Conservation (phyloP, 2,329 filamentous ascomycete species). For the Neonectria faginata region DNA sequence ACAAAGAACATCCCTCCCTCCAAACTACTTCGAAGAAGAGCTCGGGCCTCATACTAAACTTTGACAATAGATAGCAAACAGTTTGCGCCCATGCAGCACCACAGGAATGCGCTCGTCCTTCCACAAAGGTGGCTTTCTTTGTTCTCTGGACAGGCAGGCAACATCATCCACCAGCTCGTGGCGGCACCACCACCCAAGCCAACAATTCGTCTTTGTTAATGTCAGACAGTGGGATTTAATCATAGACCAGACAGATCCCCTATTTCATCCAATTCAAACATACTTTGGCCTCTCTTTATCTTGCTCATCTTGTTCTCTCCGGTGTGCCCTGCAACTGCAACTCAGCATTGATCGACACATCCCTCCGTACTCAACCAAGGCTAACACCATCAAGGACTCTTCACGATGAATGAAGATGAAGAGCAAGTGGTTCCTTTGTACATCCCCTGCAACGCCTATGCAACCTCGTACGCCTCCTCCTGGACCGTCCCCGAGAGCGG, state of each 20-base stretch:
- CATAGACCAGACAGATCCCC: no score
- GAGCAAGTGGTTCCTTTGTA: slow-evolving; percentile 15
- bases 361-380: no score
- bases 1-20: not conserved
- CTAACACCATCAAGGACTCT: not conserved
- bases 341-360: not conserved
- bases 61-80: not conserved
- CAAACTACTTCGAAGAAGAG: not conserved
- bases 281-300: not conserved
- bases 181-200: not conserved
- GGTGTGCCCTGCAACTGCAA: not conserved
- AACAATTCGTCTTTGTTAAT: not conserved
- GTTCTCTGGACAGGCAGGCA: slow-evolving; percentile 32
- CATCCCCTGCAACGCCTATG: slow-evolving; percentile 45
- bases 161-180: not conserved
- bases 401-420: slow-evolving; percentile 20
- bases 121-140: slow-evolving; percentile 41
- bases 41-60: not conserved
- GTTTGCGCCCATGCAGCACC: not conserved
- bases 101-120: not conserved
- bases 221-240: not conserved
- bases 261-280: not conserved
- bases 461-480: slow-evolving; percentile 44
- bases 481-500: slow-evolving; percentile 41
- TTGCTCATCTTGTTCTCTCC: not conserved